Evolutionary conservation across 805 yeast species (phyloP), one percentile per base, ranked within the genome.

Genomic region (Maudiozyma pseudohumilis): DNA sequence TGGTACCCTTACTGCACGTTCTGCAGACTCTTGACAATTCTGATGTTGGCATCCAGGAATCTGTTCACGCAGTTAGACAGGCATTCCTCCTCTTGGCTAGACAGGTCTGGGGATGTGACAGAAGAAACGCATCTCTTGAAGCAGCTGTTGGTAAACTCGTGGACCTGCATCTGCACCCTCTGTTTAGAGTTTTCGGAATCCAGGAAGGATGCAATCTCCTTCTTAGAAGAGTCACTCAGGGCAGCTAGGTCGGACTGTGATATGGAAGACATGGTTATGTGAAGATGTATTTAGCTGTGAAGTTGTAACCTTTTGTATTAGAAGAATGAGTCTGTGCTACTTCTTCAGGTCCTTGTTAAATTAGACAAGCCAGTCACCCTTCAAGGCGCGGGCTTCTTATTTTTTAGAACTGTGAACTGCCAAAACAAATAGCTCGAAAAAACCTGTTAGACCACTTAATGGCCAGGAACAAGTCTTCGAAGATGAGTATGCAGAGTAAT

Each of bases 61-160:
- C 94, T 65, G 63, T 83, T 80, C 48, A 88, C 75, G 60, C 97
- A 88, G 65, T 81, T 81, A 41, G 68, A 63, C 55, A 88, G 64
- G 59, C 96, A 88, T 25, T 66, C 60, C 47, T 80, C 82, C 60
- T 88, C 96, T 39, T 59, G 59, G 2, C 63, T 37, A 44, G 68
- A 68, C 46, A 87, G 65, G 33, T 66, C 67, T 22, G 72, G 71
- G 40, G 65, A 61, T 34, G 66, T 62, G 35, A 74, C 58, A 5
- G 63, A 42, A 16, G 60, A 64, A 36, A 86, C 72, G 61, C 97
- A 88, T 63, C 83, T 82, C 58, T 80, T 83, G 70, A 86, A 88
- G 59, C 97, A 88, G 68, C 80, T 69, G 55, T 86, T 88, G 20
- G 96, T 87, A 72, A 85, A 86, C 52, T 71, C 75, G 59, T 88